Evolutionary conservation across 1,139 yeast genomes (phyloP).

Genomic region (Hanseniaspora sp.): DNA sequence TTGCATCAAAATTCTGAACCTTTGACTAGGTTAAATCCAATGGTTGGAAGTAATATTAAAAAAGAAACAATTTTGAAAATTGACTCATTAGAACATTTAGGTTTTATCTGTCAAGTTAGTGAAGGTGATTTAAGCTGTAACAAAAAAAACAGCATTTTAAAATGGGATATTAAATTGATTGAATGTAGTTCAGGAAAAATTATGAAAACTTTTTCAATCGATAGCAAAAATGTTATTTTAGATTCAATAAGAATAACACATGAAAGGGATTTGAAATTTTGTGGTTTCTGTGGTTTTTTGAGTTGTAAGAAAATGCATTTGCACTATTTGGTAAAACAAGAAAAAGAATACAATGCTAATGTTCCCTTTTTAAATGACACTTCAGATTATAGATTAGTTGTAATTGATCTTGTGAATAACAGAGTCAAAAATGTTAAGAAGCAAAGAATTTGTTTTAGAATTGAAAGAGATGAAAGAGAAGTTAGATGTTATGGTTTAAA

Average conservation of each 20-base stretch:
- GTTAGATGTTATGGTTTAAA: conserved; percentile 79
- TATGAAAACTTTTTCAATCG: not conserved
- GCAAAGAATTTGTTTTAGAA: conserved; percentile 71
- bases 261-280: conserved; percentile 39
- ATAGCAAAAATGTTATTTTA: not conserved
- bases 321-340: conserved; percentile 51
- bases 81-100: conserved; percentile 8
- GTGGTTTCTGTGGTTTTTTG: conserved; percentile 84
- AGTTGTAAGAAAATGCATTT: conserved; percentile 52
- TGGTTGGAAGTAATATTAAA: not conserved
- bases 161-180: not conserved
- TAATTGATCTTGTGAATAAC: conserved; percentile 55
- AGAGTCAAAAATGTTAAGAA: conserved; percentile 60
- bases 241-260: conserved; percentile 1
- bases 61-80: conserved; percentile 1
- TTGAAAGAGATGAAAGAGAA: conserved; percentile 85
- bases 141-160: not conserved
- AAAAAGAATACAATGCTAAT: conserved; percentile 35
- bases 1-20: conserved; percentile 12
- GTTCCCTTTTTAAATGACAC: not conserved
- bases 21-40: not conserved
- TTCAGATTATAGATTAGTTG: conserved; percentile 29
- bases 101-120: conserved; percentile 6
- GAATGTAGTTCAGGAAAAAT: conserved; percentile 5
- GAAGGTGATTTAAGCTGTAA: not conserved